phyloP scores from a whole-genome alignment of 345 rosid genomes.

The Syzygium grande region DNA sequence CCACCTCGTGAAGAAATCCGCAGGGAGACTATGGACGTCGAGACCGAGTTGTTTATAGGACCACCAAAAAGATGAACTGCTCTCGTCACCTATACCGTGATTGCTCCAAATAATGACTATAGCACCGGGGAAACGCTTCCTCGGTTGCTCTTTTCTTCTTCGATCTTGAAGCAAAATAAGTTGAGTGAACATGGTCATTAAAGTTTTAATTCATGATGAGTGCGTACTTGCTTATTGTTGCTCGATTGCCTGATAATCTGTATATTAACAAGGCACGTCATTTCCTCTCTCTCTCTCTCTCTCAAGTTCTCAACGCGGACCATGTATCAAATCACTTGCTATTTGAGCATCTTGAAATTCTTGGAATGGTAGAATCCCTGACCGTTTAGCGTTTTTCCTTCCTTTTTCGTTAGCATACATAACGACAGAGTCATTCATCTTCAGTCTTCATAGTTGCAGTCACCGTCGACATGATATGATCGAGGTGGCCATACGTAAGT shows the following conservation, averaged over 20 bases:
- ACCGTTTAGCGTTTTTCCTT: too few species aligned
- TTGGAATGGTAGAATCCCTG: neutral
- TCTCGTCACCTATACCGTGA: neutral
- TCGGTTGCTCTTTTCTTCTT: neutral
- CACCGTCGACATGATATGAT: neutral
- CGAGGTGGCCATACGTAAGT: neutral
- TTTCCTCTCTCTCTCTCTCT: neutral
- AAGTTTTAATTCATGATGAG: neutral
- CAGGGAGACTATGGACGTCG: neutral
- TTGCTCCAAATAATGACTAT: neutral
- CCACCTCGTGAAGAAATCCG: neutral
- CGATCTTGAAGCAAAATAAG: neutral
- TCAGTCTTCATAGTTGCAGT: neutral
- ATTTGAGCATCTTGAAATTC: too few species aligned
- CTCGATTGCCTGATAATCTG: neutral
- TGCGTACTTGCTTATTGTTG: neutral
- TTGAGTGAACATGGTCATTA: neutral
- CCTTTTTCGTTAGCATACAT: too few species aligned
- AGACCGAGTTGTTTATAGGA: constrained; percentile 10
- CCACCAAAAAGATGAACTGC: neutral
- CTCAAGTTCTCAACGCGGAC: too few species aligned
- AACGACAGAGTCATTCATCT: neutral
- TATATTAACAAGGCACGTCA: neutral
- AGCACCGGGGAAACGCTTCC: neutral
- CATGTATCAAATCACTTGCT: neutral